Percentiles rank a stretch among this genome's conserved stretches.
Evolutionary conservation across 2,329 filamentous ascomycete species (phyloP).

Genomic region (Ceratocystis lukuohia): DNA sequence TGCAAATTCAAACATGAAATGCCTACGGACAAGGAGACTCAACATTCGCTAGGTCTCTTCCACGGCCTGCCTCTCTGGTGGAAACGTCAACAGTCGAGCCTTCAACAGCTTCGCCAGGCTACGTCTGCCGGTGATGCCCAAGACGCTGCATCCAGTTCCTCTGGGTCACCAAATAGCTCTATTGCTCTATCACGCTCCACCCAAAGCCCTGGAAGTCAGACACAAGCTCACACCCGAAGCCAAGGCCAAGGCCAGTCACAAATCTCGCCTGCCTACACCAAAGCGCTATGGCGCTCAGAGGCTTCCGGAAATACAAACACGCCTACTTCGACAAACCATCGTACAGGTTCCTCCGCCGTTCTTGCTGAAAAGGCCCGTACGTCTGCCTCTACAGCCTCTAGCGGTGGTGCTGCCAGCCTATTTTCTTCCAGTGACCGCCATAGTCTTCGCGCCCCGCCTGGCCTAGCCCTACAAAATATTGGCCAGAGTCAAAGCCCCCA

Average conservation of each 20-base stretch:
- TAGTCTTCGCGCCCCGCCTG: not conserved
- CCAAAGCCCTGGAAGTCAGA: not conserved
- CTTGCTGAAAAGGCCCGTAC: not conserved
- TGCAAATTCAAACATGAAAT: conserved; percentile 88
- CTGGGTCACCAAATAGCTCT: not conserved
- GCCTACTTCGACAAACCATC: not conserved
- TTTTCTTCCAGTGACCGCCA: conserved; percentile 1
- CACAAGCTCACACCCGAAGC: not conserved
- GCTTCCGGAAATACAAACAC: not conserved
- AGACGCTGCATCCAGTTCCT: not conserved
- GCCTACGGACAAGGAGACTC: conserved; percentile 53
- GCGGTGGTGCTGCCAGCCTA: not conserved
- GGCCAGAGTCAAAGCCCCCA: not conserved
- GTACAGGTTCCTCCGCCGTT: not conserved
- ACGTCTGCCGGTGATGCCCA: not conserved
- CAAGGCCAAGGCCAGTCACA: not conserved
- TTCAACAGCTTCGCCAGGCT: conserved; percentile 9
- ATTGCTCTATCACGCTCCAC: not conserved
- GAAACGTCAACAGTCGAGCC: conserved; percentile 28
- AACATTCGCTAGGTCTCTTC: conserved; percentile 57
- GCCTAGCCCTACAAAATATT: not conserved
- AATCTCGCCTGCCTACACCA: conserved; percentile 11
- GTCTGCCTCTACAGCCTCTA: not conserved
- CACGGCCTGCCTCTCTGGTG: conserved; percentile 50
- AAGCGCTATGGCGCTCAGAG: conserved; percentile 1